Conservation (phyloP, 2,329 filamentous ascomycete species). For the Alternaria dauci region DNA sequence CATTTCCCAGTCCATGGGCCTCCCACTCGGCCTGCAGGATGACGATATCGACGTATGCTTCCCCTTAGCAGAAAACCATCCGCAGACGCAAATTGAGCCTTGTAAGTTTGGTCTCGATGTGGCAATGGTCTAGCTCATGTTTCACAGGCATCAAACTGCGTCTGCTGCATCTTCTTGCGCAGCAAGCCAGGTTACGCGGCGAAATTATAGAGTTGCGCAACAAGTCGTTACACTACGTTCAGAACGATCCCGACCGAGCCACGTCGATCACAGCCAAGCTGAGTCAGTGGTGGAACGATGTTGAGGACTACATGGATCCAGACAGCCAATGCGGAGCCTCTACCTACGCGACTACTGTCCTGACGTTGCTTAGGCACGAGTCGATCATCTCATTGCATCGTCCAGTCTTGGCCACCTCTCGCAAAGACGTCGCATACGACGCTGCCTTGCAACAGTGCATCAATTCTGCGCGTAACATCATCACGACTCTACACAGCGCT, state of each 20-base stretch:
- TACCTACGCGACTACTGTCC: constrained; percentile 53
- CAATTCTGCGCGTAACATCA: constrained; percentile 59
- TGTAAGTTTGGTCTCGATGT: constrained; percentile 13
- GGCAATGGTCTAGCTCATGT: neutral
- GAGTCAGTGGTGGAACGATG: constrained; percentile 63
- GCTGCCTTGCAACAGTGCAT: constrained; percentile 62
- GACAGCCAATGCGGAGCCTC: constrained; percentile 33
- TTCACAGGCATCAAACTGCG: constrained; percentile 21
- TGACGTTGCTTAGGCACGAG: constrained; percentile 59
- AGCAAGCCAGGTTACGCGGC: constrained; percentile 60
- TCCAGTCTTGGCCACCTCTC: constrained; percentile 59
- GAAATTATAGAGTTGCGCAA: constrained; percentile 63
- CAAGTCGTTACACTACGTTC: constrained; percentile 59
- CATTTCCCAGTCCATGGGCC: constrained; percentile 64
- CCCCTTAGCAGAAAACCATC: constrained; percentile 59
- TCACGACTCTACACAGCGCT: constrained; percentile 52
- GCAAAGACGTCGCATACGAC: constrained; percentile 56
- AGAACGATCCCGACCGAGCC: constrained; percentile 55
- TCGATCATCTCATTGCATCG: constrained; percentile 62
- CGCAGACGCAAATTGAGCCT: constrained; percentile 15
- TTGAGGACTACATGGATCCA: constrained; percentile 59
- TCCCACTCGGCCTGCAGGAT: constrained; percentile 64
- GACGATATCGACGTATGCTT: constrained; percentile 68
- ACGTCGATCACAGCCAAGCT: constrained; percentile 60
- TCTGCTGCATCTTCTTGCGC: constrained; percentile 50